These are phyloP conservation scores for Clavariopsis aquatica DNA, from an alignment of 495 filamentous ascomycete genomes.

Conservation along the genomic window DNA sequence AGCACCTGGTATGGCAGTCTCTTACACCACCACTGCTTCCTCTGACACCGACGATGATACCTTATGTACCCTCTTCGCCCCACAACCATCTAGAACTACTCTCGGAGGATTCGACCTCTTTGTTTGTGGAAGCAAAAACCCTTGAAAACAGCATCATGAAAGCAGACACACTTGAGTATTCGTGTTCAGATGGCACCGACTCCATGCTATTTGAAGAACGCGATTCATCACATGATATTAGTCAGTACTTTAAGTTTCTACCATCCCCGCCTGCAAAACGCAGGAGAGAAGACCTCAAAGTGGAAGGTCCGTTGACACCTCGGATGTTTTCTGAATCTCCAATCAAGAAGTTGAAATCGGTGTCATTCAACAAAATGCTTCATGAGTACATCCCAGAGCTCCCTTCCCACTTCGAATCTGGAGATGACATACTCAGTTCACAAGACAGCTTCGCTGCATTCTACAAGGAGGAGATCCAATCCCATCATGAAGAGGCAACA, in stretches of 20 bases:
- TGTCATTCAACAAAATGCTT: constrained; percentile 45
- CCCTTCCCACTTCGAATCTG: constrained; percentile 32
- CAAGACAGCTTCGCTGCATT: constrained; percentile 46
- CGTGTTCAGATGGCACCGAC: constrained; percentile 35
- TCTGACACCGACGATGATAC: constrained; percentile 42
- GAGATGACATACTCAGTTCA: constrained; percentile 33
- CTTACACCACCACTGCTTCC: constrained; percentile 65
- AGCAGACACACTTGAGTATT: constrained; percentile 40
- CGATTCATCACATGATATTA: constrained; percentile 27
- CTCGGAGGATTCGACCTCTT: constrained; percentile 53
- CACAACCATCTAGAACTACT: constrained; percentile 55
- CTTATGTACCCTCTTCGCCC: constrained; percentile 53
- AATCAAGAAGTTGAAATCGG: constrained; percentile 42
- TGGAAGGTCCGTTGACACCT: constrained; percentile 50
- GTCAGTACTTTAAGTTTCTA: constrained; percentile 30
- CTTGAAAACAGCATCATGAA: constrained; percentile 50
- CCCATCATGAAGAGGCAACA: constrained; percentile 49
- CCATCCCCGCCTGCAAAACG: constrained; percentile 36
- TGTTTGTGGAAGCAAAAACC: constrained; percentile 50
- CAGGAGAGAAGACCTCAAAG: constrained; percentile 45
- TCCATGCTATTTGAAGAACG: constrained; percentile 27
- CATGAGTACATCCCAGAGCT: constrained; percentile 39
- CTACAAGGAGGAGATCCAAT: constrained; percentile 48
- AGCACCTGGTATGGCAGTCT: constrained; percentile 45
- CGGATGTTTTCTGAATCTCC: constrained; percentile 36